A percentile compares a stretch with the other conserved stretches of the same genome.
phyloP scores from a whole-genome alignment of 331 rosid genomes.

The Arachis monticola region DNA sequence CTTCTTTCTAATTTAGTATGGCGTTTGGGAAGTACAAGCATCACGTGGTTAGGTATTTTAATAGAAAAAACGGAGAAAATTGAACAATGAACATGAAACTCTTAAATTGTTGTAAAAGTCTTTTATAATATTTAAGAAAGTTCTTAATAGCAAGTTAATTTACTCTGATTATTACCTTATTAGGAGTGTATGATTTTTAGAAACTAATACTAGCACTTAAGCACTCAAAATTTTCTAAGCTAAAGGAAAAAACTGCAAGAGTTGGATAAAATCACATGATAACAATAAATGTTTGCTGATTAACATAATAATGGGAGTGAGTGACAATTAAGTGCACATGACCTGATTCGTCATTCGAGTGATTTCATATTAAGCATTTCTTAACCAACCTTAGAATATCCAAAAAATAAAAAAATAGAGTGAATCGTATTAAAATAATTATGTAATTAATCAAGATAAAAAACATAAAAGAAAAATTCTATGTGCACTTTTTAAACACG shows the following conservation, averaged over 20 bases:
- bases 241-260: background rate
- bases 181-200: background rate
- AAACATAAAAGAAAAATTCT: no score
- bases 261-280: background rate
- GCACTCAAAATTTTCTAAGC: background rate
- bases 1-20: background rate
- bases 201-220: background rate
- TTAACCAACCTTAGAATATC: no score
- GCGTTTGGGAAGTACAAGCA: background rate
- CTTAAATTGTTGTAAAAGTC: background rate
- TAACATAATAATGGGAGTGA: background rate
- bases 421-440: no score
- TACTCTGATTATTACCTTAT: background rate
- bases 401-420: no score
- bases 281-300: conserved; percentile 12
- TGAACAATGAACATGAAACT: background rate
- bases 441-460: no score
- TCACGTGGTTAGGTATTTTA: background rate
- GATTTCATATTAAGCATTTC: no score
- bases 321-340: background rate
- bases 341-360: no score
- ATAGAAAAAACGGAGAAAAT: background rate
- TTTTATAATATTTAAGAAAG: background rate
- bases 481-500: no score
- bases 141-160: background rate